Evolutionary conservation across 805 yeast genomes (phyloP), one percentile per base, ranked within the genome.

Genomic region (Myxozyma vanderwaltii): DNA sequence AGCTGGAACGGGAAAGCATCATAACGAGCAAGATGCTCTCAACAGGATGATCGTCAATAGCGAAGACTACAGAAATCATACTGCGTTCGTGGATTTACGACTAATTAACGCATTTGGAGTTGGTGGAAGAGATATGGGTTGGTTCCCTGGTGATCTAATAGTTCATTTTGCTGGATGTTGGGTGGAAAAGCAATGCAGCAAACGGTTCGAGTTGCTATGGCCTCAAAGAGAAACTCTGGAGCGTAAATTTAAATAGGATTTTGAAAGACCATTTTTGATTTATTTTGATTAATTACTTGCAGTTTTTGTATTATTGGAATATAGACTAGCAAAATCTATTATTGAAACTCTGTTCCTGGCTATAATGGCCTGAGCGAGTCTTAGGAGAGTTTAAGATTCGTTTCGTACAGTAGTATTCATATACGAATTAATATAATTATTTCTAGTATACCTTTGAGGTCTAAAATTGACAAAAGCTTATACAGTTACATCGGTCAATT

Each of bases 21-120:
- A 13, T 17, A 38, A 38, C 70, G 96, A 89, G 70, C 95, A 89
- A 71, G 95, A 88, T 69, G 90, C 92, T 1, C 75, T 89, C 13
- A 39, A 19, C 13, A 24, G 36, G 29, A 71, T 89, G 26, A 33
- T 63, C 21, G 29, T 61, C 23, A 21, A 47, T 35, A 51, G 53
- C 29, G 43, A 54, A 6, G 40, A 52, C 41, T 45, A 63, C 29
- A 54, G 63, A 13, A 33, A 41, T 26, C 65, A 47, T 29, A 39
- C 58, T 21, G 67, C 54, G n/a, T 15, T 63, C 17, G 66, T 64
- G 7, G 54, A 50, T 13, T 60, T 51, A 48, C 45, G 66, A n/a
- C 41, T 57, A 17, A 52, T 64, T 26, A 64, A 64, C 51, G 61
- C 65, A n/a, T 64, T 40, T 41, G 38, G 45, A 8, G 61, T 55